Evolutionary conservation across 179 eudicot species (phyloP).

Genomic region (Spinacia oleracea): DNA sequence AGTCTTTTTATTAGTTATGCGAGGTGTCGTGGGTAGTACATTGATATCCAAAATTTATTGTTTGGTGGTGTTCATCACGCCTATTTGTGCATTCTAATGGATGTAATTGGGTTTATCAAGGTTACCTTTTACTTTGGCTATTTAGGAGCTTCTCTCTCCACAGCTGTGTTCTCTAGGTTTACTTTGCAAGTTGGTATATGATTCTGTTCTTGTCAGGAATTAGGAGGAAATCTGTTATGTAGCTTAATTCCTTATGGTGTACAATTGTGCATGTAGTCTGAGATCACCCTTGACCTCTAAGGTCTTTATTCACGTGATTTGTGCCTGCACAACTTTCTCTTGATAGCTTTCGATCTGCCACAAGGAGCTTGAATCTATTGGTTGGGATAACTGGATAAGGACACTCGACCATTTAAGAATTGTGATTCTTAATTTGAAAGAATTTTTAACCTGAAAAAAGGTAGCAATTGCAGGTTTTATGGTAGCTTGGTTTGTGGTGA

Average conservation of each 20-base stretch:
- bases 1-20: neutral
- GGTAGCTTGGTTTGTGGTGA: conserved; percentile 4
- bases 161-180: neutral
- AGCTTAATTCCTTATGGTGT: neutral
- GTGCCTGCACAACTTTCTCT: neutral
- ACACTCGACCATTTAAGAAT: neutral
- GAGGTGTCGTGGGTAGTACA: neutral
- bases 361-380: neutral
- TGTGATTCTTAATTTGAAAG: neutral
- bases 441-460: neutral
- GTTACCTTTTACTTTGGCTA: neutral
- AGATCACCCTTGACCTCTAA: neutral
- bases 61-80: neutral
- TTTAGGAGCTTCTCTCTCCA: neutral
- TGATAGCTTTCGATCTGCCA: neutral
- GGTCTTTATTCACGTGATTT: neutral
- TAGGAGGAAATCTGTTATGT: neutral
- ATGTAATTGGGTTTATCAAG: neutral
- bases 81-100: neutral
- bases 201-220: neutral
- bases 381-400: neutral
- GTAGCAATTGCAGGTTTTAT: neutral
- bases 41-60: neutral
- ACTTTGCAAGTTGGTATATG: neutral
- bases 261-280: neutral